These are phyloP conservation scores for Trifolium dubium DNA, from an alignment of 306 rosid genomes.

Conservation along the genomic window DNA sequence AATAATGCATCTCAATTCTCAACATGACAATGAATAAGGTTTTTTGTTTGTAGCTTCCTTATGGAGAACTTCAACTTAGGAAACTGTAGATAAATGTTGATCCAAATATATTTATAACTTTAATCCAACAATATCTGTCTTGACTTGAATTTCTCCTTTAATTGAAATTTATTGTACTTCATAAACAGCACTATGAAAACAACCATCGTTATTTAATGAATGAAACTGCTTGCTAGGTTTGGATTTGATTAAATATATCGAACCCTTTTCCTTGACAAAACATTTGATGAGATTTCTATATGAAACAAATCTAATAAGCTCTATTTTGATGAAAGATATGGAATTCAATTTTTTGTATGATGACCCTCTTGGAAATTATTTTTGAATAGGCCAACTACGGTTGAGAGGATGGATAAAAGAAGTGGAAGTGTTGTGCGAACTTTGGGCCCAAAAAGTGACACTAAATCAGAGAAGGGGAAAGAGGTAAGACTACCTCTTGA, in stretches of 20 bases:
- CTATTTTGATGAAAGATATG: constrained; percentile 24
- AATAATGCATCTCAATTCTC: constrained; percentile 13
- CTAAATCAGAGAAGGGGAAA: constrained; percentile 54
- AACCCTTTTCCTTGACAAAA: not conserved
- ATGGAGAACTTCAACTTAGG: constrained; percentile 19
- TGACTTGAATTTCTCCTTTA: constrained; percentile 5
- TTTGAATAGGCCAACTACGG: constrained; percentile 61
- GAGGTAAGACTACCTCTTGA: constrained; percentile 56
- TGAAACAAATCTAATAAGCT: constrained; percentile 1
- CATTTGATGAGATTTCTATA: constrained; percentile 10
- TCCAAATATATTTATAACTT: constrained; percentile 19
- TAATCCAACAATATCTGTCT: constrained; percentile 19
- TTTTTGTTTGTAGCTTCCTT: constrained; percentile 12
- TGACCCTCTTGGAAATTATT: constrained; percentile 36
- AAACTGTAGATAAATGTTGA: constrained; percentile 20
- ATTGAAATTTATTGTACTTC: constrained; percentile 15
- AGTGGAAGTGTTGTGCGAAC: constrained; percentile 50
- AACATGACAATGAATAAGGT: constrained; percentile 20
- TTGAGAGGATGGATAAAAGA: constrained; percentile 56
- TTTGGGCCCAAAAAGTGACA: constrained; percentile 55
- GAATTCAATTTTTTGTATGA: constrained; percentile 27
- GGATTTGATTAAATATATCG: constrained; percentile 18
- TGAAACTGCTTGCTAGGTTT: constrained; percentile 2
- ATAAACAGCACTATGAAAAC: not conserved
- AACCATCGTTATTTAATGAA: not conserved